These are phyloP conservation scores for Piromyces finnis DNA, from an alignment of 192 early-diverging fungal species.

Conservation along the genomic window DNA sequence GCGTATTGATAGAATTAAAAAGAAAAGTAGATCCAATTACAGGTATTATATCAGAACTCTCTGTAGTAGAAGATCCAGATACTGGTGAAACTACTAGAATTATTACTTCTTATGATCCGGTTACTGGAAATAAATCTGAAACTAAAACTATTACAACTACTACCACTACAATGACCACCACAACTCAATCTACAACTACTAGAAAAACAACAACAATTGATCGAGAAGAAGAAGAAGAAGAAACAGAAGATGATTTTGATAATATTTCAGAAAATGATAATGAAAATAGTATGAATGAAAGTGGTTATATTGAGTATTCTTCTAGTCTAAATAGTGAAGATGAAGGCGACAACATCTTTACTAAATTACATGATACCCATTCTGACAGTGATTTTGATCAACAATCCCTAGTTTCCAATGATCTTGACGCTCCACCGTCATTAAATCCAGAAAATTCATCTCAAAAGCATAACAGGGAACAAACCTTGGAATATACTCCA, in stretches of 20 bases:
- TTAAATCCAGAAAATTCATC: too few relatives aligned
- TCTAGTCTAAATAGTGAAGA: neutral
- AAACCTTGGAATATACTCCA: too few relatives aligned
- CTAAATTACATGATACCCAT: too few relatives aligned
- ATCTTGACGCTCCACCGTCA: too few relatives aligned
- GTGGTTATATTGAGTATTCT: neutral
- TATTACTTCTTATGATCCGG: neutral
- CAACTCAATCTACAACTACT: neutral
- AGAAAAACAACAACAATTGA: neutral
- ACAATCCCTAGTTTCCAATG: too few relatives aligned
- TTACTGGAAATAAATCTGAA: neutral
- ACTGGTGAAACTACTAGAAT: neutral
- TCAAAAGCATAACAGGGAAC: neutral
- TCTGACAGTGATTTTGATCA: too few relatives aligned
- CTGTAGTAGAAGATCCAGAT: neutral
- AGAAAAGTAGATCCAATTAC: neutral
- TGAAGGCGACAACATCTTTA: neutral
- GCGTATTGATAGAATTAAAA: neutral
- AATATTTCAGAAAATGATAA: neutral
- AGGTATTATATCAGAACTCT: neutral
- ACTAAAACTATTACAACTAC: neutral
- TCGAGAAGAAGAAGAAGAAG: neutral
- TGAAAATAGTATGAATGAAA: neutral
- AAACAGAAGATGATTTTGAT: neutral
- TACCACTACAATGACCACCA: neutral